phyloP scores from a whole-genome alignment of 805 yeast genomes.

The Metschnikowia hibisci region DNA sequence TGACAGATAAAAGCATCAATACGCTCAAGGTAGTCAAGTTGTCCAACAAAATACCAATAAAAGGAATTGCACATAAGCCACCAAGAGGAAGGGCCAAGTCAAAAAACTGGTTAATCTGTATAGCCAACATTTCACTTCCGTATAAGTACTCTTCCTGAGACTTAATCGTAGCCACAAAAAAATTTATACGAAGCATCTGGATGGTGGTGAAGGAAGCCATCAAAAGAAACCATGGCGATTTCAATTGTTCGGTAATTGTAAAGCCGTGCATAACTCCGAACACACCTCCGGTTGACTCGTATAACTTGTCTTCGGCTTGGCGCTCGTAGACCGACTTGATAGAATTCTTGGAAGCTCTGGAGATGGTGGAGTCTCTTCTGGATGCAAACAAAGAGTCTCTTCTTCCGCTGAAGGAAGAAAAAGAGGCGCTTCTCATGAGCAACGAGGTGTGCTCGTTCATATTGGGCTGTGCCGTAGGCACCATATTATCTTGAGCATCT shows the following conservation, averaged over 20 bases:
- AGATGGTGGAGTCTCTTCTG: constrained; percentile 33
- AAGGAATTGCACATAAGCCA: constrained; percentile 81
- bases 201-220: constrained; percentile 78
- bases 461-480: constrained; percentile 28
- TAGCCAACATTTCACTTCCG: constrained; percentile 50
- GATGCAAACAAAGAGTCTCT: constrained; percentile 23
- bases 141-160: constrained; percentile 77
- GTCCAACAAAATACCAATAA: constrained; percentile 78
- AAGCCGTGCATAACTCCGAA: constrained; percentile 77
- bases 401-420: constrained; percentile 17
- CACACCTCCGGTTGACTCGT: constrained; percentile 46
- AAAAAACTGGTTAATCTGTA: constrained; percentile 60
- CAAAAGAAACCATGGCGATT: constrained; percentile 70
- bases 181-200: constrained; percentile 89
- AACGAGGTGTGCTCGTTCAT: constrained; percentile 40
- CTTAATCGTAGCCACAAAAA: constrained; percentile 84
- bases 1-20: constrained; percentile 46
- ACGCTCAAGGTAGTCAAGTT: constrained; percentile 61
- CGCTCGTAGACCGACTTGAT: constrained; percentile 62
- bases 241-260: constrained; percentile 46
- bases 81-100: constrained; percentile 88
- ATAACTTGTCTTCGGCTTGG: constrained; percentile 55
- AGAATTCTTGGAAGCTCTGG: constrained; percentile 38
- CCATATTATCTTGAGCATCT: constrained; percentile 28
- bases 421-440: constrained; percentile 33